Base-by-base conservation (phyloP, 306 rosid species). In the Castanea crenata region DNA sequence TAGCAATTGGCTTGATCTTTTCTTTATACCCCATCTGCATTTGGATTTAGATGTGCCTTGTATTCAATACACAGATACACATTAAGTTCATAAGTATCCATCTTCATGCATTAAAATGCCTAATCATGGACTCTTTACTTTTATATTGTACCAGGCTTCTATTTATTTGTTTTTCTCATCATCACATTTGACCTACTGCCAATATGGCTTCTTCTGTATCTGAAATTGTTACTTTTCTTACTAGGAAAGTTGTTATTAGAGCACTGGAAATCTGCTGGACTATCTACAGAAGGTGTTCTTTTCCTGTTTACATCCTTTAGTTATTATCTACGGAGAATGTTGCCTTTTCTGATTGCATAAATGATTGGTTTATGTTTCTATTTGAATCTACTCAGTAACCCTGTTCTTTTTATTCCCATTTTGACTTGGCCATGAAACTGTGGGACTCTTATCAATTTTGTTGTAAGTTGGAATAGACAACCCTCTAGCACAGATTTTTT, bases 181-280 rank as follows among this genome's bases (percentile, higher is more conserved):
- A 5, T 67, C 23, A 46, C 10, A 34, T 67, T 34, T 34, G 14
- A 1, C 16, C 52, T 16, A n/a, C 72, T 34, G 52, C 72, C 51
- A 34, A 13, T 34, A 35, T 19, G 10, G 52, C 52, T 73, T 73
- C 41, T 29, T 49, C 14, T 5, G 41, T 3, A 67, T 67, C 27
- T 34, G 72, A 67, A 6, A 19, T 0, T 34, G 35, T 67, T 6
- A 67, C 6, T 67, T 76, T 64, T 82, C 51, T 73, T 41, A 29
- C 35, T 76, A 94, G 99, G 99, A 76, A 88, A 87, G 61, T 78
- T 88, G 78, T 79, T 94, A 80, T 81, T 92, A 85, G 91, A 92
- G 55, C 88, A 89, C 75, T 92, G 99, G 99, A 84, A 82, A 71
- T 89, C 89, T 74, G 87, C 89, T 69, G 90, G 91, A 73, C 82